Conservation (phyloP, 805 yeast genomes). For the Candida pseudofarinosa region DNA sequence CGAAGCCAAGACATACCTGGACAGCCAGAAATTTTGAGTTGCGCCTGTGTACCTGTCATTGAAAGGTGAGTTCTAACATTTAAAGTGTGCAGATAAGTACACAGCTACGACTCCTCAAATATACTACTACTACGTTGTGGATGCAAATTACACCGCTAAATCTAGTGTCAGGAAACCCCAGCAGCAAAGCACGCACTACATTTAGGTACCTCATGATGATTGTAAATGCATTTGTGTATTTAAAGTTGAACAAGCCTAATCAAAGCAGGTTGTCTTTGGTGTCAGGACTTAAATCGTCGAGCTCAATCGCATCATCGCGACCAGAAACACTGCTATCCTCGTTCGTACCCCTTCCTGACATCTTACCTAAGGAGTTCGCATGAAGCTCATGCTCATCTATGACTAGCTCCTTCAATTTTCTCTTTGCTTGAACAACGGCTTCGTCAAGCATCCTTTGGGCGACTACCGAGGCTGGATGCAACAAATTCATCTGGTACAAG, state of each 20-base stretch:
- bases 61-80: too few species aligned
- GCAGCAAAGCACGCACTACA: too few species aligned
- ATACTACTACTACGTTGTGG: too few species aligned
- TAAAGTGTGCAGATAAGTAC: too few species aligned
- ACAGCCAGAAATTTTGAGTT: too few species aligned
- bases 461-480: slow-evolving; percentile 70
- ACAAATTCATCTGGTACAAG: slow-evolving; percentile 64
- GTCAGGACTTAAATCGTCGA: slow-evolving; percentile 8
- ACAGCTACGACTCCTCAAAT: too few species aligned
- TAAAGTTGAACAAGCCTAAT: too few species aligned
- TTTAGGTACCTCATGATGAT: background rate
- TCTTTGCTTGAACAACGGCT: slow-evolving; percentile 53
- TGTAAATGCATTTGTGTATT: background rate
- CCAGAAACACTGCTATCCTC: slow-evolving; percentile 4
- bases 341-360: background rate
- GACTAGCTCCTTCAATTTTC: slow-evolving; percentile 55
- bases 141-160: too few species aligned
- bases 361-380: slow-evolving; percentile 13
- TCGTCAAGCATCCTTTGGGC: slow-evolving; percentile 56
- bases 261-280: too few species aligned
- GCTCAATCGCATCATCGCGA: slow-evolving; percentile 13
- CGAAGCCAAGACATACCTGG: too few species aligned
- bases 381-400: slow-evolving; percentile 43
- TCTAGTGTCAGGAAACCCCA: too few species aligned
- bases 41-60: too few species aligned